Base-by-base conservation (phyloP, 257 asterid genomes). In the Solanum verrucosum region DNA sequence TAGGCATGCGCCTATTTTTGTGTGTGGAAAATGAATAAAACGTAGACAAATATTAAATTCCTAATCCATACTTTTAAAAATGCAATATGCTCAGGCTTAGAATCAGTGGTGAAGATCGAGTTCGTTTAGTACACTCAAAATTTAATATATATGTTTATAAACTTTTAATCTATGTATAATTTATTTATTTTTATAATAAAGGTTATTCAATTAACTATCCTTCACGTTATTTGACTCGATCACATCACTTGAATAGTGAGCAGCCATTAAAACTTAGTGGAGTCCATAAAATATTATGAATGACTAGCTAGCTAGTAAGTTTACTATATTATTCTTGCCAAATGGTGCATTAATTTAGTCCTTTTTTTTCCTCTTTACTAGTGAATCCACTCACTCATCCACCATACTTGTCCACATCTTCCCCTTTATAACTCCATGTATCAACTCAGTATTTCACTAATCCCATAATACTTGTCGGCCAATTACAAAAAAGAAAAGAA, bases 311-410 rank as follows among this genome's bases (percentile, higher is more conserved):
- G 42, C 33, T 65, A 82, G 59, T 42, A 67, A n/a, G 37, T 27
- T 83, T 27, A 37, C 42, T 42, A 8, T 21, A 44, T 27, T 25
- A 44, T 27, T 25, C 63, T 87, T 85, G 78, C 59, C 37, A 13
- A 72, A 87, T 87, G 27, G 44, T 87, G 90, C 86, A 71, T 84
- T n/a, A 49, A 84, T 90, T 91, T 93, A 59, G 68, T 81, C 68
- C 67, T 56, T 83, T 49, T 86, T 86, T 27, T 9, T 1, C 25
- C 7, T 31, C 71, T 87, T 81, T 84, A 88, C 67, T 46, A 82
- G 87, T 84, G 88, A 87, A 86, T 87, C 94, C 92, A 93, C 92
- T 90, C 87, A 78, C 86, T 87, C 89, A 29, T 46, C 85, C 85
- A 81, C 60, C 42, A 81, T 27, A 49, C 83, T 87, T 38, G 34